Evolutionary conservation across 345 rosid species (phyloP).

Genomic region (Clausena lansium): DNA sequence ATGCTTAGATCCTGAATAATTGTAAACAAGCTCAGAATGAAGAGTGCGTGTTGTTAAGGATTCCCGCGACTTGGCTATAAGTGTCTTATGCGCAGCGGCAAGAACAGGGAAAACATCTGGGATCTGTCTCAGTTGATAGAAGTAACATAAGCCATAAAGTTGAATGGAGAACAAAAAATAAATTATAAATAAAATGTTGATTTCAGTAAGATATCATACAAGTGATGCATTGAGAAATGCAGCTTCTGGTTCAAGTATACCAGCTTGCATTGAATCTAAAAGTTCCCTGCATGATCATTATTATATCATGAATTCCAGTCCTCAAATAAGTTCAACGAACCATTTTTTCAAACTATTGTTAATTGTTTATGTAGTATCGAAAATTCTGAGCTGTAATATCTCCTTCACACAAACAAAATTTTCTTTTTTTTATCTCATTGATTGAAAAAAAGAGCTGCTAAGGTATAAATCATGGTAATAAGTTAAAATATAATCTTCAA

Average conservation of each 20-base stretch:
- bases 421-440: not conserved
- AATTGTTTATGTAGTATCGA: not conserved
- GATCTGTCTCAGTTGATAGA: slow-evolving; percentile 39
- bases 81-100: slow-evolving; percentile 86
- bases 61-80: slow-evolving; percentile 64
- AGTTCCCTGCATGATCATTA: slow-evolving; percentile 53
- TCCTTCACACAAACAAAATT: not conserved
- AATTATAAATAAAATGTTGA: too few species aligned
- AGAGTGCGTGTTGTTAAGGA: slow-evolving; percentile 78
- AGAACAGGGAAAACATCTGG: slow-evolving; percentile 82
- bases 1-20: slow-evolving; percentile 88
- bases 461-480: too few species aligned
- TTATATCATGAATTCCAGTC: not conserved
- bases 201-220: slow-evolving; percentile 39
- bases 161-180: not conserved
- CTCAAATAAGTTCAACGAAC: not conserved
- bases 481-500: too few species aligned
- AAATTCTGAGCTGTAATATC: not conserved
- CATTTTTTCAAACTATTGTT: not conserved
- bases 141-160: slow-evolving; percentile 4
- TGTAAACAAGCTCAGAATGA: slow-evolving; percentile 93
- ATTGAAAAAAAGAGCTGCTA: too few species aligned
- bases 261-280: slow-evolving; percentile 64
- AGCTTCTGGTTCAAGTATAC: slow-evolving; percentile 75
- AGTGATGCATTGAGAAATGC: slow-evolving; percentile 83